These are phyloP conservation scores for Grifola frondosa DNA, from an alignment of 1,284 basidiomycete species.

Conservation along the genomic window DNA sequence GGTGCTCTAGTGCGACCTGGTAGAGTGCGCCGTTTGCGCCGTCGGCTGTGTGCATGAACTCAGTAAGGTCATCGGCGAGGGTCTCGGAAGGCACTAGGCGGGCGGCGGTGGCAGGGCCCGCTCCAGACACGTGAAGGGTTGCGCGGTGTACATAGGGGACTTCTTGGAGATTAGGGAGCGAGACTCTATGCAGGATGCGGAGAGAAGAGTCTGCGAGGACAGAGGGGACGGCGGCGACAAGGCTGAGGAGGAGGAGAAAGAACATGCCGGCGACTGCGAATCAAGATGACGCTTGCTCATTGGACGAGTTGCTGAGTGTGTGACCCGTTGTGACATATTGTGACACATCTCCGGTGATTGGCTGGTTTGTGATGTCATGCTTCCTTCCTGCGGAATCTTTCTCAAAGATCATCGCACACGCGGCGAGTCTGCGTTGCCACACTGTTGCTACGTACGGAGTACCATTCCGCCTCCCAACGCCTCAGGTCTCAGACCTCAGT, in stretches of 20 bases:
- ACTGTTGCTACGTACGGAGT: too few relatives aligned
- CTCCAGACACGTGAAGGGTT: slow-evolving; percentile 32
- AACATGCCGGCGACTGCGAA: slow-evolving; percentile 20
- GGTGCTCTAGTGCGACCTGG: slow-evolving; percentile 69
- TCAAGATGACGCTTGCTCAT: too few relatives aligned
- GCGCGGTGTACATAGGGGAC: slow-evolving; percentile 35
- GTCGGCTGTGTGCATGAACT: slow-evolving; percentile 11
- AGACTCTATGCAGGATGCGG: slow-evolving; percentile 40
- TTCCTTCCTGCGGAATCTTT: too few relatives aligned
- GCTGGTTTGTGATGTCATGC: too few relatives aligned
- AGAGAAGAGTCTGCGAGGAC: slow-evolving; percentile 19
- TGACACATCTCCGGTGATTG: too few relatives aligned
- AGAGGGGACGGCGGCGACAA: slow-evolving; percentile 15
- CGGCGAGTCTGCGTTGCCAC: too few relatives aligned
- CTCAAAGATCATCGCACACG: too few relatives aligned
- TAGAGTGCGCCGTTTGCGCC: slow-evolving; percentile 49
- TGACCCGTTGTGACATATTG: too few relatives aligned
- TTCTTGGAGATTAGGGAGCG: slow-evolving; percentile 37
- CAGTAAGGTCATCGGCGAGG: slow-evolving; percentile 33
- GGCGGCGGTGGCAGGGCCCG: slow-evolving; percentile 16
- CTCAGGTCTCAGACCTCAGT: too few relatives aligned
- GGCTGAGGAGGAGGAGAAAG: slow-evolving; percentile 21
- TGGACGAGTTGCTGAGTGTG: too few relatives aligned
- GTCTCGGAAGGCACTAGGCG: slow-evolving; percentile 38
- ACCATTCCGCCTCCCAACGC: too few relatives aligned